Conservation (phyloP, 768 basidiomycete genomes). For the Holtermanniella nyarrowii region DNA sequence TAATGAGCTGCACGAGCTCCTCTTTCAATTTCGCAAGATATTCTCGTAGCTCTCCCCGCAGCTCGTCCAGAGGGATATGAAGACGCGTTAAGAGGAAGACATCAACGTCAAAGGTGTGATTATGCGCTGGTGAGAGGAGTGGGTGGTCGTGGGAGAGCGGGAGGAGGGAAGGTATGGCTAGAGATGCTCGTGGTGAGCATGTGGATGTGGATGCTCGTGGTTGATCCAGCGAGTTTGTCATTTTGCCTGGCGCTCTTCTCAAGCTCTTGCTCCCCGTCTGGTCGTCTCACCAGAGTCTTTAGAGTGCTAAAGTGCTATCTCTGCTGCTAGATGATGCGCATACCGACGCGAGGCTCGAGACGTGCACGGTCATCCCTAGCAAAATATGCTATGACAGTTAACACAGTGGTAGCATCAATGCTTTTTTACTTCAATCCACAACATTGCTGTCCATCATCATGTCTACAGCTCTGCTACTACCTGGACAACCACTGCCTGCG, state of each 20-base stretch:
- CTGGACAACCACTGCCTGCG: conserved; percentile 35
- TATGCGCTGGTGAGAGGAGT: conserved; percentile 52
- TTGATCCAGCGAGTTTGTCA: not conserved
- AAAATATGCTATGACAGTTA: no score
- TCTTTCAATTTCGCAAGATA: conserved; percentile 77
- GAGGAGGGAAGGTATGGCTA: conserved; percentile 41
- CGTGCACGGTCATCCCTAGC: no score
- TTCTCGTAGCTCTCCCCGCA: conserved; percentile 74
- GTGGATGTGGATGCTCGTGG: conserved; percentile 8
- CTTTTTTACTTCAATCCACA: no score
- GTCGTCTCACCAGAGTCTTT: no score
- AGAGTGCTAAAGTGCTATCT: no score
- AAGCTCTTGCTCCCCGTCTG: no score
- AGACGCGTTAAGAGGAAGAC: conserved; percentile 76
- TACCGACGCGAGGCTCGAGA: no score
- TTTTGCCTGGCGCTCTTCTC: no score
- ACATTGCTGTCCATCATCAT: no score
- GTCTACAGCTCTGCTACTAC: conserved; percentile 33
- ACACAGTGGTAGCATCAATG: no score
- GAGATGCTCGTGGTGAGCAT: conserved; percentile 5
- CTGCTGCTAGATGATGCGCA: no score
- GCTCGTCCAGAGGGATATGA: conserved; percentile 73
- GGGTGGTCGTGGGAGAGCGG: conserved; percentile 74
- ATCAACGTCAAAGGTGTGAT: conserved; percentile 61
- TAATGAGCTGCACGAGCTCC: conserved; percentile 88